These are phyloP conservation scores for Piloderma croceum DNA, from an alignment of 768 basidiomycete genomes.

Conservation along the genomic window DNA sequence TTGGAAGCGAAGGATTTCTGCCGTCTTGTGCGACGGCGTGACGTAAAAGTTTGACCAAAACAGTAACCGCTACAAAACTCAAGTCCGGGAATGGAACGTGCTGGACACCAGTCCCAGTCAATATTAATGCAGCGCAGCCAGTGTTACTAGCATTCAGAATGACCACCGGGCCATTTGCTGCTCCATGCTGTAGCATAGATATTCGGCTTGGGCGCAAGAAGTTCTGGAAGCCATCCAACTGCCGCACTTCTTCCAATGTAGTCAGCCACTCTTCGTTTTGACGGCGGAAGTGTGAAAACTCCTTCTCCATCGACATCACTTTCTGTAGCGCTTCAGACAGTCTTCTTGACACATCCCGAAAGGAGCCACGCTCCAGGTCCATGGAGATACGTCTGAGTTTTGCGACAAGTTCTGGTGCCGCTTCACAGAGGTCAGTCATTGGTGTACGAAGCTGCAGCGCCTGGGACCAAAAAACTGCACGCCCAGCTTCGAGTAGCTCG, in stretches of 20 bases:
- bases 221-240: no score
- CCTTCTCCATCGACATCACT: conserved; percentile 9
- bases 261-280: conserved; percentile 20
- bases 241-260: no score
- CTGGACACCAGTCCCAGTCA: conserved; percentile 7
- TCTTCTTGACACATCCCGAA: background rate
- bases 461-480: no score
- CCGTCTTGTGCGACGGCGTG: no score
- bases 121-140: conserved; percentile 16
- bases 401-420: conserved; percentile 15
- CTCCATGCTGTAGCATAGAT: conserved; percentile 17
- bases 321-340: background rate
- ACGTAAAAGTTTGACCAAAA: no score
- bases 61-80: no score
- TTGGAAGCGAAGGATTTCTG: no score
- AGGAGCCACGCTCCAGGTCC: conserved; percentile 1
- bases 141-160: no score
- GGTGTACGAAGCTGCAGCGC: conserved; percentile 23
- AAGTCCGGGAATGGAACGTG: no score
- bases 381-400: conserved; percentile 1
- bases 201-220: conserved; percentile 13
- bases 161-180: no score
- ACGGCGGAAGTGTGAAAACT: no score
- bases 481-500: conserved; percentile 15
- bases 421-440: conserved; percentile 13